These are phyloP conservation scores for Aspergillus flavus DNA, from an alignment of 2,329 filamentous ascomycete genomes.

Conservation along the genomic window DNA sequence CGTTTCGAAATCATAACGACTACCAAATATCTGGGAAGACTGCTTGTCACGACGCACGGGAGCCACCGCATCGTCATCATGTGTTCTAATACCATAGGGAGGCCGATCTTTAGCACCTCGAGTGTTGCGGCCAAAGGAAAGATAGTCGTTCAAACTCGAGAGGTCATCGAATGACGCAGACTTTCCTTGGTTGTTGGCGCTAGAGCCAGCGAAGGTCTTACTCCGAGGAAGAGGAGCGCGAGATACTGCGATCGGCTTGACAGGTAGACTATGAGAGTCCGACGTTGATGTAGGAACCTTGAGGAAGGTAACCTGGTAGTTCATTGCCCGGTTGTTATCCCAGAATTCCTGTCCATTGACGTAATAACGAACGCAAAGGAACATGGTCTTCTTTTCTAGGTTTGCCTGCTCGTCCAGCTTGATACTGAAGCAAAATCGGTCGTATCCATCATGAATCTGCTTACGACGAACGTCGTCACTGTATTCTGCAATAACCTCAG, in stretches of 20 bases:
- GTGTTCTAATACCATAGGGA: constrained; percentile 73
- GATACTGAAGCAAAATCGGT: constrained; percentile 93
- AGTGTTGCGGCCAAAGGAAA: constrained; percentile 60
- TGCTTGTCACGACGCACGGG: constrained; percentile 50
- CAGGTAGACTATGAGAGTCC: constrained; percentile 44
- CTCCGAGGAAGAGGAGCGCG: constrained; percentile 67
- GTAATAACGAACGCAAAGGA: constrained; percentile 86
- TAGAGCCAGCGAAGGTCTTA: constrained; percentile 56
- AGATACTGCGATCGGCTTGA: constrained; percentile 43
- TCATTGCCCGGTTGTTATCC: constrained; percentile 87
- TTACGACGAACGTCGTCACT: constrained; percentile 73
- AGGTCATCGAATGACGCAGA: constrained; percentile 71
- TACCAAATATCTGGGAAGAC: constrained; percentile 76
- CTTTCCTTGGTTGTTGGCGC: constrained; percentile 55
- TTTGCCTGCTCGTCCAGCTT: constrained; percentile 89
- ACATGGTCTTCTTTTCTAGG: constrained; percentile 87
- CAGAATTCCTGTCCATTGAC: constrained; percentile 85
- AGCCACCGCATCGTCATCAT: constrained; percentile 63
- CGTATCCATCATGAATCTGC: constrained; percentile 66
- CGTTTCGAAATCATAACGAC: constrained; percentile 94
- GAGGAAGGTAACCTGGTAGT: constrained; percentile 92
- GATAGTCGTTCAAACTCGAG: constrained; percentile 59
- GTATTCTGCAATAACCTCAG: constrained; percentile 88
- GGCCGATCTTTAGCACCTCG: constrained; percentile 67
- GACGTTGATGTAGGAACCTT: constrained; percentile 71